Evolutionary conservation across 2,329 filamentous ascomycete species (phyloP).

Genomic region (Remersonia thermophila): DNA sequence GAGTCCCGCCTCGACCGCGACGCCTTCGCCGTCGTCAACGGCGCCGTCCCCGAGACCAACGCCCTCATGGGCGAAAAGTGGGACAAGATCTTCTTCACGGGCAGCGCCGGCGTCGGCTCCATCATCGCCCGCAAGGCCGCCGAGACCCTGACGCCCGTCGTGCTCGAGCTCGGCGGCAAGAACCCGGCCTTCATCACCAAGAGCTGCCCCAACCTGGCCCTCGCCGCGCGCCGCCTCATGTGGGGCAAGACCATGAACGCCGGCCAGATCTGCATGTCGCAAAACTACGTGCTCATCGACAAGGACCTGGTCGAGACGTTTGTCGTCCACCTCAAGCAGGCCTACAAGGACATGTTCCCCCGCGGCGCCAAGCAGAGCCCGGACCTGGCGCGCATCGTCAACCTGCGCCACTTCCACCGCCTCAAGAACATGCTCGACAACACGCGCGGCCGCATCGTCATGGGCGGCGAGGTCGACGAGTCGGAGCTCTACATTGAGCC

Average conservation of each 20-base stretch:
- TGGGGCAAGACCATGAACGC: slow-evolving; percentile 84
- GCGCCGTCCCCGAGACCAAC: slow-evolving; percentile 66
- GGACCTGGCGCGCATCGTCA: slow-evolving; percentile 73
- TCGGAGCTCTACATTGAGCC: slow-evolving; percentile 75
- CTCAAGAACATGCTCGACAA: slow-evolving; percentile 87
- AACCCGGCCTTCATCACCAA: slow-evolving; percentile 90
- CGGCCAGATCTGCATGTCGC: slow-evolving; percentile 83
- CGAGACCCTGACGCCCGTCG: slow-evolving; percentile 73
- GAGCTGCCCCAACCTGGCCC: slow-evolving; percentile 57
- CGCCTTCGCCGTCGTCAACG: slow-evolving; percentile 69
- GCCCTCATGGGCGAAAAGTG: slow-evolving; percentile 78
- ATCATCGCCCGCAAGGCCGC: slow-evolving; percentile 87
- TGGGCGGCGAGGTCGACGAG: slow-evolving; percentile 77
- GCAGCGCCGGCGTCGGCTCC: slow-evolving; percentile 63
- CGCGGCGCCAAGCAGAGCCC: slow-evolving; percentile 64
- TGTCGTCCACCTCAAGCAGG: slow-evolving; percentile 59
- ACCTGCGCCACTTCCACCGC: slow-evolving; percentile 63
- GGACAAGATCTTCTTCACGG: slow-evolving; percentile 98
- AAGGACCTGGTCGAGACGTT: slow-evolving; percentile 59
- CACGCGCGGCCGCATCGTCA: slow-evolving; percentile 68
- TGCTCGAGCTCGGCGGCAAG: slow-evolving; percentile 78
- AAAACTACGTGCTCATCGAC: slow-evolving; percentile 86
- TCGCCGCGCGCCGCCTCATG: slow-evolving; percentile 72
- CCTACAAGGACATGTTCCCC: slow-evolving; percentile 70
- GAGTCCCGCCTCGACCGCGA: slow-evolving; percentile 63